Evolutionary conservation across 192 early-diverging fungal genomes (phyloP), one percentile per base, ranked within the genome.

Genomic region (Geranomyces variabilis): DNA sequence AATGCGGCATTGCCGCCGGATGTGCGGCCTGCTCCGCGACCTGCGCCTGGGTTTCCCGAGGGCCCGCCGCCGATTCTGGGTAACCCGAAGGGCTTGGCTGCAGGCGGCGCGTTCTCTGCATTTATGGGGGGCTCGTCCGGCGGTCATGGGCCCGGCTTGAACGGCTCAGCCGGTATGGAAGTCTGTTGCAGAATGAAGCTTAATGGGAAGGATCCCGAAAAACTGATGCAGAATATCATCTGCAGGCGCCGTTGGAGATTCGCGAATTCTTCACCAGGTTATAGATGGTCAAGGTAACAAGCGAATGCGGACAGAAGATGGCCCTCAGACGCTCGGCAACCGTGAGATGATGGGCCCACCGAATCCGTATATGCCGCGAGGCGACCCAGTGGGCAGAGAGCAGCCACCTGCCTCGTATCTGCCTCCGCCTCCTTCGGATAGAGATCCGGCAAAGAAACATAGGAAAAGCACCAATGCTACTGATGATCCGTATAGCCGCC

Each of bases 41-140:
- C 83, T 74, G 60, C 83, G 75, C 77, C 85, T 45, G 76, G 83
- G 62, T 78, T 80, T 21, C 84, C 82, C 45, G 76, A 77, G 44
- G 85, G 81, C 66, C 74, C 83, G 12, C 86, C 87, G 24, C 89
- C 90, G 29, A 83, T 82, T 43, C 85, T 90, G 21, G 89, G 86
- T 29, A 86, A 86, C 33, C 83, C 85, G 7, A 70, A 73, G 31
- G 71, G 58, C 22, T 14, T 61, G 14, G 62, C 61, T 21, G 66
- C 63, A 8, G 68, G 70, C 31, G 67, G 75, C 26, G 79, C 75
- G 17, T 80, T 80, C 57, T 61, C 75, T 49, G 75, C 79, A 5
- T 70, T 80, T 34, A 80, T 80, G 79, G 64, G n/a, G n/a, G n/a
- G 61, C 14, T 29, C 48, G 12, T 48, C 56, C 6, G 66, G 66